These are phyloP conservation scores for Fusarium udum DNA, from an alignment of 2,329 filamentous ascomycete species.

Conservation along the genomic window DNA sequence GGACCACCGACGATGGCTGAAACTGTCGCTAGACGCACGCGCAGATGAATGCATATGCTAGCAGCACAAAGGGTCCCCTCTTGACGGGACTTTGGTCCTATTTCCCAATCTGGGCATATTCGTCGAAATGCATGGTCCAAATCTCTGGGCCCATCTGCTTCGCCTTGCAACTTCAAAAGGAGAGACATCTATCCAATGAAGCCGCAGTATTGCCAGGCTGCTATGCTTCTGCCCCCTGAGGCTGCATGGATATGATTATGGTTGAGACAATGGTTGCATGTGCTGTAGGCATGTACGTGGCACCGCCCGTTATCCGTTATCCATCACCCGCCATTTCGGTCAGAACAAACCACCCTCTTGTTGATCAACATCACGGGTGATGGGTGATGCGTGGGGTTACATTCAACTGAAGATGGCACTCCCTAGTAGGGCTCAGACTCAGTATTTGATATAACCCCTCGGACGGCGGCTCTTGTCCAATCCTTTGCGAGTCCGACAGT, in stretches of 20 bases:
- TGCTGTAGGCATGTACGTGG: slow-evolving; percentile 25
- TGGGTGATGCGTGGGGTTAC: slow-evolving; percentile 16
- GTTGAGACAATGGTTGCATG: slow-evolving; percentile 5
- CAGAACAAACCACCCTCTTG: background rate
- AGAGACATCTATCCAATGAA: slow-evolving; percentile 14
- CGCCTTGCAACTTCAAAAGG: slow-evolving; percentile 19
- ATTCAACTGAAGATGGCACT: slow-evolving; percentile 9
- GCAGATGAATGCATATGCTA: slow-evolving; percentile 10
- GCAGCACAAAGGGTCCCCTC: slow-evolving; percentile 27
- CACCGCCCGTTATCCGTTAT: slow-evolving; percentile 34
- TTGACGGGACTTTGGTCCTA: slow-evolving; percentile 27
- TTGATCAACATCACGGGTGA: slow-evolving; percentile 30
- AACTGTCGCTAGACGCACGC: slow-evolving; percentile 18
- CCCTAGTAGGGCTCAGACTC: background rate
- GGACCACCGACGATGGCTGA: slow-evolving; percentile 10
- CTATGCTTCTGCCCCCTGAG: slow-evolving; percentile 23
- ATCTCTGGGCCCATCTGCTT: slow-evolving; percentile 28
- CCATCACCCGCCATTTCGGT: slow-evolving; percentile 22
- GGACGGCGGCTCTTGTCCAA: slow-evolving; percentile 6
- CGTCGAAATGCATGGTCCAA: slow-evolving; percentile 31
- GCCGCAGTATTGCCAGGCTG: slow-evolving; percentile 31
- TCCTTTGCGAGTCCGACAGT: slow-evolving; percentile 19
- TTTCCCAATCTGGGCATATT: slow-evolving; percentile 36
- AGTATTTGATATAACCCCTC: slow-evolving; percentile 5
- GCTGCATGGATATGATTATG: slow-evolving; percentile 12